Percentiles rank a stretch among this genome's conserved stretches.
These are phyloP conservation scores for Leishmania lainsoni DNA, from an alignment of 208 protist genomes.

Conservation along the genomic window DNA sequence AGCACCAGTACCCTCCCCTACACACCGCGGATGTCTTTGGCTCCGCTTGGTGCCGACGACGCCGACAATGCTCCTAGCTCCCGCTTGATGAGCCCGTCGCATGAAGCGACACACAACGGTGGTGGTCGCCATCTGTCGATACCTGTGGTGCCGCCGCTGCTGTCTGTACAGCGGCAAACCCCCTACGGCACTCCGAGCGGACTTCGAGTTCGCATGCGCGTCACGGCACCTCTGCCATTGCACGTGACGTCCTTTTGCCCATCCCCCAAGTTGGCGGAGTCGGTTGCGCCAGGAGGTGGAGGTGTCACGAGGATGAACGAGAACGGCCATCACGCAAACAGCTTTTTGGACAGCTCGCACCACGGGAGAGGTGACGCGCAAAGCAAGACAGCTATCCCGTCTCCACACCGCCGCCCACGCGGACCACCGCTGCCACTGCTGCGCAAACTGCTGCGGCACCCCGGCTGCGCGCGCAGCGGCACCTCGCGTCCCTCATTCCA, in stretches of 20 bases:
- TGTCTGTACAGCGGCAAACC: neutral
- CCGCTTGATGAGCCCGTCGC: neutral
- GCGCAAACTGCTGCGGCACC: slow-evolving; percentile 21
- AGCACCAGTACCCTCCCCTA: neutral
- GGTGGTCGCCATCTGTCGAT: neutral
- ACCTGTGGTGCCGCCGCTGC: neutral
- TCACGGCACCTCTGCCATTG: slow-evolving; percentile 1
- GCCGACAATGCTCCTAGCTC: neutral
- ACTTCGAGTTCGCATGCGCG: neutral
- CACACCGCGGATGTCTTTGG: neutral
- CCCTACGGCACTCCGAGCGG: neutral
- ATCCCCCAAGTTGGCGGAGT: neutral
- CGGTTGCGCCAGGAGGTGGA: neutral
- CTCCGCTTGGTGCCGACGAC: neutral
- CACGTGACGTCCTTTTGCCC: neutral
- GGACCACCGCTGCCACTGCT: slow-evolving; percentile 41
- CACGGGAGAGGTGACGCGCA: slow-evolving; percentile 3
- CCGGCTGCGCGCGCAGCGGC: neutral
- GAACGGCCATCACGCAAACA: neutral
- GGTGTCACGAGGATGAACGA: neutral
- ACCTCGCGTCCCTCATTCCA: slow-evolving; percentile 8
- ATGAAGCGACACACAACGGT: neutral
- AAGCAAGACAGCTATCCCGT: slow-evolving; percentile 32
- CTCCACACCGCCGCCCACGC: slow-evolving; percentile 33
- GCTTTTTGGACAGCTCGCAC: neutral